These are phyloP conservation scores for Blastocystis sp. DNA, from an alignment of 352 stramenopile genomes.

Conservation along the genomic window DNA sequence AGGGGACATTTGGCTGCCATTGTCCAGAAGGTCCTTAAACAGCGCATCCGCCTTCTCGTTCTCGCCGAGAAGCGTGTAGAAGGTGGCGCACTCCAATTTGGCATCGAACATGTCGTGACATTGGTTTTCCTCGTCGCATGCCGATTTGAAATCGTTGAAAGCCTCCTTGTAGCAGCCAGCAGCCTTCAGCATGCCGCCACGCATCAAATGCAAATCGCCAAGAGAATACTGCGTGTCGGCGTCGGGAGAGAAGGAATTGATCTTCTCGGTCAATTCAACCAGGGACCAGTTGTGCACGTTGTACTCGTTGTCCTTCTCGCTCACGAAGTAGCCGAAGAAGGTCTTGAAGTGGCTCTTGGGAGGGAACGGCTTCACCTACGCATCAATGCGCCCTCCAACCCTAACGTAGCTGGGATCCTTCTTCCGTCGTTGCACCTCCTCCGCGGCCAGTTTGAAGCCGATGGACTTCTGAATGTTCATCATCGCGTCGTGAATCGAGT, in stretches of 20 bases:
- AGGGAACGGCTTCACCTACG: background rate
- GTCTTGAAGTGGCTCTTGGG: constrained; percentile 8
- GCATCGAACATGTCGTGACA: constrained; percentile 20
- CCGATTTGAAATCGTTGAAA: constrained; percentile 2
- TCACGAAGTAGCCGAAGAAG: background rate
- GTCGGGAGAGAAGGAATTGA: background rate
- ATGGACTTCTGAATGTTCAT: constrained; percentile 1
- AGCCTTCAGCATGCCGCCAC: constrained; percentile 19
- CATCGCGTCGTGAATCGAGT: background rate
- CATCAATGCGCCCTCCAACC: background rate
- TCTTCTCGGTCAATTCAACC: background rate
- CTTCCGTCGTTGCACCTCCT: background rate
- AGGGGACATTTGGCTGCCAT: background rate
- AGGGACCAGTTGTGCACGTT: constrained; percentile 12
- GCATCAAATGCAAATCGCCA: constrained; percentile 49
- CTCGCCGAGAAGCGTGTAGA: background rate
- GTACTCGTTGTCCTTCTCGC: background rate
- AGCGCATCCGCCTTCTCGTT: background rate
- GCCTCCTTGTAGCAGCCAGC: background rate
- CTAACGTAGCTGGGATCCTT: background rate
- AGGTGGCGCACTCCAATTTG: background rate
- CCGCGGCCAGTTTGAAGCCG: background rate
- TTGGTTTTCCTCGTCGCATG: background rate
- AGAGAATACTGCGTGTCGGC: background rate
- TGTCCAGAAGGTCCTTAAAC: constrained; percentile 8